These are phyloP conservation scores for Ustilago curta DNA, from an alignment of 1,284 basidiomycete species.

Conservation along the genomic window DNA sequence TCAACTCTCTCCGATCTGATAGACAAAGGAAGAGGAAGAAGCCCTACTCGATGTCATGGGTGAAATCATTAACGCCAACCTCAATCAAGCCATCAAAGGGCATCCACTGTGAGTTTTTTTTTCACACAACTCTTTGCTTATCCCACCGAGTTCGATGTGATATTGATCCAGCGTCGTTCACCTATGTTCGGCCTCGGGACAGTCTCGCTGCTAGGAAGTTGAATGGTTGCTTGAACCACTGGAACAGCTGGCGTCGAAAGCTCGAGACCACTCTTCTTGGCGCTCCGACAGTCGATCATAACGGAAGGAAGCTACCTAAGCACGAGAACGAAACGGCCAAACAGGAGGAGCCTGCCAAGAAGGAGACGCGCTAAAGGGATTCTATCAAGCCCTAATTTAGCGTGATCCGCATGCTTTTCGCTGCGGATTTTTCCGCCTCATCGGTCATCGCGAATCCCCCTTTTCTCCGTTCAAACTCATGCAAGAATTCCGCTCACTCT, in stretches of 20 bases:
- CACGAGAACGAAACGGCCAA: neutral
- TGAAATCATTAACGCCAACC: neutral
- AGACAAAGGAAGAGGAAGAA: constrained; percentile 31
- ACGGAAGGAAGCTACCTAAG: constrained; percentile 25
- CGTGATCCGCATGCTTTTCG: neutral
- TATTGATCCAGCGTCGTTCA: neutral
- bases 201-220: constrained; percentile 6
- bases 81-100: constrained; percentile 16
- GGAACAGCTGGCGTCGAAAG: constrained; percentile 16
- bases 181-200: too few relatives aligned
- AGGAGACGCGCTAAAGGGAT: neutral
- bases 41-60: constrained; percentile 9
- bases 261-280: constrained; percentile 13
- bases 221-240: constrained; percentile 6
- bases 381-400: neutral
- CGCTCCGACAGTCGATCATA: constrained; percentile 14
- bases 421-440: neutral
- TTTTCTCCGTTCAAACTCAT: too few relatives aligned
- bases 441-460: neutral
- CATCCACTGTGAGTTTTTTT: too few relatives aligned
- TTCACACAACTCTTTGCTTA: too few relatives aligned
- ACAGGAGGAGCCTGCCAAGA: neutral
- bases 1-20: neutral
- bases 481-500: too few relatives aligned
- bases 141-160: too few relatives aligned